Evolutionary conservation across 2,329 filamentous ascomycete species (phyloP), one percentile per base, ranked within the genome.

Genomic region (Proliferodiscus dingleyae): DNA sequence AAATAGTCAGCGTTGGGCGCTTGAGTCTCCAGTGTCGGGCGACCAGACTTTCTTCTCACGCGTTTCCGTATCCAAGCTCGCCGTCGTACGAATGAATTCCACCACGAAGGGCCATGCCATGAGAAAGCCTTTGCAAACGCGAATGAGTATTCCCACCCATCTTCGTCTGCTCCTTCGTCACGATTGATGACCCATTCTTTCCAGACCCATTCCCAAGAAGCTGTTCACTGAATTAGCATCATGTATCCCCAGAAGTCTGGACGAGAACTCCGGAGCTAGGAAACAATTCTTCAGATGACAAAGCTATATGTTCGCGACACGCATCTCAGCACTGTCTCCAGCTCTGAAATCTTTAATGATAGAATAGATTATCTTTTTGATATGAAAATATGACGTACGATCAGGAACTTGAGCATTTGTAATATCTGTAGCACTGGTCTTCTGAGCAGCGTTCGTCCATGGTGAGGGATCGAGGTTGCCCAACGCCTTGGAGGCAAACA

Each of bases 91-190:
- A 91, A 98, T 1, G 89, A 95, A 64, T 90, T 91, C 67, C 89
- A 95, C 90, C 91, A 97, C 21, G 81, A 85, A 15, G 87, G 86
- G 3, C 84, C 83, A 65, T 98, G 93, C 93, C 93, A 98, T 2
- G 81, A 80, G 54, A 86, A 89, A 33, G 69, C 72, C 49, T 76
- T 80, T 53, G 73, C 72, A 62, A 97, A 98, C 54, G 87, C 84
- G 63, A 96, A 89, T 13, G 88, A 93, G 67, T 98, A 98, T 63
- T 95, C 85, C 93, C 93, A 98, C 3, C 93, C 93, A 52, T 91
- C 87, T 51, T 91, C 85, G 60, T 97, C 93, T 9, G 87, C 81
- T 48, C 85, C 84, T 2, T 85, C 78, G 71, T 91, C 88, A 77
- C 88, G 71, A 48, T 79, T 75, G 55, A 85, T 60, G 22, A 70